A percentile compares a stretch with the other conserved stretches of the same genome.
phyloP scores from a whole-genome alignment of 176 grass and related monocot species.

The Hsuehochloa calcarea region DNA sequence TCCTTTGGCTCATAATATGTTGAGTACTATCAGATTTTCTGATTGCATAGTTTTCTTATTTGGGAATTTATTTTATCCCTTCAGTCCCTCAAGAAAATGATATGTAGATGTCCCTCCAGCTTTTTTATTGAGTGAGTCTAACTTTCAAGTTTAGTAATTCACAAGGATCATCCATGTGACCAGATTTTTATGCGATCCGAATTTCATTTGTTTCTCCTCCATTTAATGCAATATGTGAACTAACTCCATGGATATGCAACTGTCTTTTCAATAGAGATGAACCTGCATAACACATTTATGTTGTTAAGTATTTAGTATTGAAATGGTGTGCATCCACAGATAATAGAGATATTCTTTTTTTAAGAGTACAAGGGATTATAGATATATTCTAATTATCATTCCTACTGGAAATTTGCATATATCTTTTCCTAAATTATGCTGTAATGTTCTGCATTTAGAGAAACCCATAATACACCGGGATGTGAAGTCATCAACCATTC shows the following conservation, averaged over 20 bases:
- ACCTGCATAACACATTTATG: background rate
- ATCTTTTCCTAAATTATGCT: constrained; percentile 8
- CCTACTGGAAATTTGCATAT: background rate
- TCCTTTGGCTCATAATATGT: background rate
- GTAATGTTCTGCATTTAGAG: constrained; percentile 54
- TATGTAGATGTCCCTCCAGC: background rate
- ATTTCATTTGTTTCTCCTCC: background rate
- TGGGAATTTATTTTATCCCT: background rate
- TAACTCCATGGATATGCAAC: background rate
- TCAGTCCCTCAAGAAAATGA: background rate
- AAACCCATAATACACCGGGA: constrained; percentile 95
- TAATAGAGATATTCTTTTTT: background rate
- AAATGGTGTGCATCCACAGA: background rate
- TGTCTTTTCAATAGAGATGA: background rate
- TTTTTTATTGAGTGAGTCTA: background rate
- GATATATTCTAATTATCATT: background rate
- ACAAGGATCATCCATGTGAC: background rate
- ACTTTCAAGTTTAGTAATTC: background rate
- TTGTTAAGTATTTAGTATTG: background rate
- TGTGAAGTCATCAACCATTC: constrained; percentile 92
- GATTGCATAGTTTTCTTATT: background rate
- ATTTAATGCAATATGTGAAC: background rate
- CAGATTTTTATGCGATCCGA: background rate
- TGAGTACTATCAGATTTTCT: background rate
- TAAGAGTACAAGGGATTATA: background rate